A percentile compares a stretch with the other conserved stretches of the same genome.
These are phyloP conservation scores for Talaromyces stipitatus DNA, from an alignment of 495 filamentous ascomycete genomes.

Conservation along the genomic window DNA sequence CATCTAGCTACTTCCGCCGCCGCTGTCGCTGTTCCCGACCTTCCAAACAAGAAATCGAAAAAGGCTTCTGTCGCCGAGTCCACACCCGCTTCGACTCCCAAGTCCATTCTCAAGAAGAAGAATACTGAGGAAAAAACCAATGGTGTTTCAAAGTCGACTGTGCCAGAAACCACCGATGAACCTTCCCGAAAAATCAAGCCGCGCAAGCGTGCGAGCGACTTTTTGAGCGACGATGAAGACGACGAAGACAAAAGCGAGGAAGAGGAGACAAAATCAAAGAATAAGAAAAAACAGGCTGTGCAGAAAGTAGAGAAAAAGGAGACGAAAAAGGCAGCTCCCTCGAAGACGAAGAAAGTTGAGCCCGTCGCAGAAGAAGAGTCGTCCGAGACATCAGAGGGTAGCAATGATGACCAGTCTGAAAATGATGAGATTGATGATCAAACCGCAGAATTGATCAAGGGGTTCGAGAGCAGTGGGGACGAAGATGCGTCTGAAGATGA, in stretches of 20 bases:
- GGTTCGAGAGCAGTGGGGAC: constrained; percentile 76
- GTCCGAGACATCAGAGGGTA: constrained; percentile 16
- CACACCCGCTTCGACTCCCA: constrained; percentile 21
- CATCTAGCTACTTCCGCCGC: constrained; percentile 28
- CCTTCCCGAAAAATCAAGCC: constrained; percentile 31
- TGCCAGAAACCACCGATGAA: constrained; percentile 20
- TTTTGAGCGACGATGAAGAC: constrained; percentile 37
- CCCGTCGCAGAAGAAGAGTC: constrained; percentile 20
- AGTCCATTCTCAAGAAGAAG: constrained; percentile 34
- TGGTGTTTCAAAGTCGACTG: constrained; percentile 20
- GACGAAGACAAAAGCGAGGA: constrained; percentile 23
- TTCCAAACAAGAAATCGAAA: constrained; percentile 51
- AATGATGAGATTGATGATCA: constrained; percentile 54
- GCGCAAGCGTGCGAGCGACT: constrained; percentile 50
- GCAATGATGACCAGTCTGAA: constrained; percentile 26
- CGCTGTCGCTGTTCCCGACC: constrained; percentile 38
- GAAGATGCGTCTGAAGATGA: constrained; percentile 46
- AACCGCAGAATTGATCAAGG: constrained; percentile 60
- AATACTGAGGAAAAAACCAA: constrained; percentile 7
- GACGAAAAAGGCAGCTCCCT: constrained; percentile 31
- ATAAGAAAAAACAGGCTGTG: not conserved
- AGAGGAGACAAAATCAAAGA: constrained; percentile 11
- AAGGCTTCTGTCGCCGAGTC: constrained; percentile 36
- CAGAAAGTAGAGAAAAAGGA: constrained; percentile 22
- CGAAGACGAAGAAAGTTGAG: constrained; percentile 8